phyloP scores from a whole-genome alignment of 1,284 basidiomycete species.

The Cutaneotrichosporon mucoides region DNA sequence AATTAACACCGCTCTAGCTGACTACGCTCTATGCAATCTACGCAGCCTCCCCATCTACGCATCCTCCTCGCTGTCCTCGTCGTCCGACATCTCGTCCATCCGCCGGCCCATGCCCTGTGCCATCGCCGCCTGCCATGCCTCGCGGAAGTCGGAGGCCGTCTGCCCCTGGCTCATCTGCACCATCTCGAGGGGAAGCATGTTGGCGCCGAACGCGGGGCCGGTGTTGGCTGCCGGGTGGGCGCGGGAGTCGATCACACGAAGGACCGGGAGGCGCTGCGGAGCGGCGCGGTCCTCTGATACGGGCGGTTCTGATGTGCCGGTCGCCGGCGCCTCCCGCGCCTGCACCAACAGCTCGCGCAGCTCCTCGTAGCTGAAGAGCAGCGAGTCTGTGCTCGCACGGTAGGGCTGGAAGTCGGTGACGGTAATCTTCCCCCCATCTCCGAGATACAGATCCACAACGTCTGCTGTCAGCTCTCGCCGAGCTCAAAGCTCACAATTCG shows the following conservation, averaged over 20 bases:
- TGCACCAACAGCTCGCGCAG: slow-evolving; percentile 51
- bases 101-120: slow-evolving; percentile 7
- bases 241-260: slow-evolving; percentile 69
- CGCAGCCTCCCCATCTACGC: too few species aligned
- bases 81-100: slow-evolving; percentile 2
- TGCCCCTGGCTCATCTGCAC: slow-evolving; percentile 70
- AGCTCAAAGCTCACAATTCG: slow-evolving; percentile 61
- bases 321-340: background rate
- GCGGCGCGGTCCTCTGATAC: background rate
- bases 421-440: slow-evolving; percentile 70
- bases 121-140: slow-evolving; percentile 39
- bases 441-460: slow-evolving; percentile 79
- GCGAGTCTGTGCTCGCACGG: slow-evolving; percentile 73
- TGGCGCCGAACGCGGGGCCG: slow-evolving; percentile 72
- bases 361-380: slow-evolving; percentile 80
- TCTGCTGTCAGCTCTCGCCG: slow-evolving; percentile 53
- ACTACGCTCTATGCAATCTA: too few species aligned
- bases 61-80: background rate
- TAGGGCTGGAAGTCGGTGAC: slow-evolving; percentile 90
- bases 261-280: slow-evolving; percentile 49
- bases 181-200: slow-evolving; percentile 89
- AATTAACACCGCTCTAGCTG: too few species aligned
- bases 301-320: too few species aligned
- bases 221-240: slow-evolving; percentile 64
- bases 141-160: slow-evolving; percentile 65